Conservation (phyloP, 2,329 filamentous ascomycete genomes). For the Leptographium radiaticola region DNA sequence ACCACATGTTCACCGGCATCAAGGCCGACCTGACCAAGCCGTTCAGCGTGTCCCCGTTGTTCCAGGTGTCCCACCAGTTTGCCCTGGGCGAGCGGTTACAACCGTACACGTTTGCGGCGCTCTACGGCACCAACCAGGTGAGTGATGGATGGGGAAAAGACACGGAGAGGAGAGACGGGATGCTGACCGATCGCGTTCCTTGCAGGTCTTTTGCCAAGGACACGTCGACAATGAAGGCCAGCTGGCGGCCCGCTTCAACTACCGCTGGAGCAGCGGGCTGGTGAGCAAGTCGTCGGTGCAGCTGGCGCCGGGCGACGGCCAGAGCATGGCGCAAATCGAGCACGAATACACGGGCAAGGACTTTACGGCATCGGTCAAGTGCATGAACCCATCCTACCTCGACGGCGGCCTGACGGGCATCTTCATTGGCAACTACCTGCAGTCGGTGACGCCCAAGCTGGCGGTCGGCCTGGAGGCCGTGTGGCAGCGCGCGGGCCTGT, state of each 20-base stretch:
- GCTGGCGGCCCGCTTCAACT: conserved; percentile 83
- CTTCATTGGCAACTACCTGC: conserved; percentile 89
- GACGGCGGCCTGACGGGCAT: conserved; percentile 92
- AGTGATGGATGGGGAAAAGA: not conserved
- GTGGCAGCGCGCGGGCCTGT: conserved; percentile 78
- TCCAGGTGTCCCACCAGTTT: conserved; percentile 96
- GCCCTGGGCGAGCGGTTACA: conserved; percentile 86
- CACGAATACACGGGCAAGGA: conserved; percentile 90
- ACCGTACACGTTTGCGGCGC: conserved; percentile 86
- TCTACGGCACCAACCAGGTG: conserved; percentile 90
- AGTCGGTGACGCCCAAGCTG: conserved; percentile 78
- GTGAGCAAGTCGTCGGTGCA: conserved; percentile 83
- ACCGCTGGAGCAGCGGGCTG: conserved; percentile 63
- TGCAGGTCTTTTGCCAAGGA: conserved; percentile 84
- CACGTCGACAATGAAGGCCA: conserved; percentile 88
- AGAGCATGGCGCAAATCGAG: conserved; percentile 86
- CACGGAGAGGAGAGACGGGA: not conserved
- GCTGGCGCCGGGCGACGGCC: conserved; percentile 61
- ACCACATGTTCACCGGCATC: conserved; percentile 92
- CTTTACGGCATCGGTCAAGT: conserved; percentile 86
- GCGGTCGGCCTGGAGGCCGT: conserved; percentile 84
- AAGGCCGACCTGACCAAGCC: conserved; percentile 94
- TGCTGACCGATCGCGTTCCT: not conserved
- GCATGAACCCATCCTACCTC: conserved; percentile 86
- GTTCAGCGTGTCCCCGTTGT: conserved; percentile 84